phyloP scores from a whole-genome alignment of 306 rosid genomes.

The Glycyrrhiza uralensis region DNA sequence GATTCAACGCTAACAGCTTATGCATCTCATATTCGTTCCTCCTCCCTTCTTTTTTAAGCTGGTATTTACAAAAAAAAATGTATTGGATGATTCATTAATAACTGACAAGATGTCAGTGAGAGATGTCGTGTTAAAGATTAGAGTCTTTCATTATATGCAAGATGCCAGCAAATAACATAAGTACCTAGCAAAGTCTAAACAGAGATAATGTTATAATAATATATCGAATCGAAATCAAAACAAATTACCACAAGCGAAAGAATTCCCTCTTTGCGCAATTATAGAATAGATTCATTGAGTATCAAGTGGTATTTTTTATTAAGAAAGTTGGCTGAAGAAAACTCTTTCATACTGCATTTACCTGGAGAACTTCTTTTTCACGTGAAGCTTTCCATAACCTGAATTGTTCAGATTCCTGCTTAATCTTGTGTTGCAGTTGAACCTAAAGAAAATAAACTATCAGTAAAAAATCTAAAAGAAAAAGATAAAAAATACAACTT shows the following conservation, averaged over 20 bases:
- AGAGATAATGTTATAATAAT: neutral
- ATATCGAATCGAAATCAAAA: neutral
- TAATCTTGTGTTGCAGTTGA: conserved; percentile 94
- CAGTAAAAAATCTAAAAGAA: neutral
- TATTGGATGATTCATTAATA: conserved; percentile 3
- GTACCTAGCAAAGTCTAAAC: neutral
- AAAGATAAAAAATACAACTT: neutral
- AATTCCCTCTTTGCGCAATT: neutral
- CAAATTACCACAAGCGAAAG: neutral
- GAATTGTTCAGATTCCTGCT: conserved; percentile 97
- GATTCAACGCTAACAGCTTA: conserved; percentile 87
- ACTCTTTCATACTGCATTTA: conserved; percentile 23
- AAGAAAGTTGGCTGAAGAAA: neutral
- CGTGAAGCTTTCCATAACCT: conserved; percentile 93
- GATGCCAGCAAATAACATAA: neutral
- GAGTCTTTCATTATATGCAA: neutral
- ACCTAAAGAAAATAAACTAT: conserved; percentile 47
- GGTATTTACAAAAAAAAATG: conserved; percentile 33
- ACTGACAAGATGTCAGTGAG: neutral
- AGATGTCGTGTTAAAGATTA: neutral
- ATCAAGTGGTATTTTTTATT: neutral
- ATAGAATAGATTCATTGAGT: neutral
- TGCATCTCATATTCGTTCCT: conserved; percentile 98
- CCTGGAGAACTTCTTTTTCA: conserved; percentile 98
- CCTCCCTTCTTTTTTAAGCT: conserved; percentile 98